A percentile compares a stretch with the other conserved stretches of the same genome.
phyloP scores from a whole-genome alignment of 1,284 basidiomycete species.

The Ustilago hordei region DNA sequence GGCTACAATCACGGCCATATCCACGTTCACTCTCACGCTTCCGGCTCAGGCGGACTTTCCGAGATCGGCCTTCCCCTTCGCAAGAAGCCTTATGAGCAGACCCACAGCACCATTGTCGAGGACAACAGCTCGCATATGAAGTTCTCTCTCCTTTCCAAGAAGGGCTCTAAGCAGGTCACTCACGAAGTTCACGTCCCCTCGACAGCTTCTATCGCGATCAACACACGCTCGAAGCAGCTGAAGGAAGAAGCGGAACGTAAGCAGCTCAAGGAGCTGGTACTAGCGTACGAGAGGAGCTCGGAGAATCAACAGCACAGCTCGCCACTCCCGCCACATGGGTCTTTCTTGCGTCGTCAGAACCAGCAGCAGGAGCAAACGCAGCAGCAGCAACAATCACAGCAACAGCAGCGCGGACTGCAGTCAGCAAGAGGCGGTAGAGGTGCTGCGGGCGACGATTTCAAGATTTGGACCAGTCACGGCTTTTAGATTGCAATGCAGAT shows the following conservation, averaged over 20 bases:
- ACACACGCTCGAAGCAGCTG: slow-evolving; percentile 60
- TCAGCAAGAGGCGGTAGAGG: slow-evolving; percentile 9
- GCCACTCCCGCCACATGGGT: slow-evolving; percentile 1
- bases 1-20: slow-evolving; percentile 46
- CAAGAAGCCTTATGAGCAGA: slow-evolving; percentile 71
- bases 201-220: slow-evolving; percentile 61
- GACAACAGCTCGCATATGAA: slow-evolving; percentile 76
- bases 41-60: slow-evolving; percentile 75
- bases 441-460: slow-evolving; percentile 25
- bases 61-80: slow-evolving; percentile 72
- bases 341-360: slow-evolving; percentile 16
- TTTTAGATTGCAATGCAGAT: slow-evolving; percentile 15
- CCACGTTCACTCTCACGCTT: slow-evolving; percentile 70
- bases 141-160: slow-evolving; percentile 92
- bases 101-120: slow-evolving; percentile 63
- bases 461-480: slow-evolving; percentile 43
- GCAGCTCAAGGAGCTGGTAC: slow-evolving; percentile 65
- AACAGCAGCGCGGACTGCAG: not conserved
- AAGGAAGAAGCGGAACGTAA: slow-evolving; percentile 62
- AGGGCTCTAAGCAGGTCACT: slow-evolving; percentile 86
- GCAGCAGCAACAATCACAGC: slow-evolving; percentile 10
- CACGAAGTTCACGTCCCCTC: slow-evolving; percentile 60
- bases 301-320: slow-evolving; percentile 24
- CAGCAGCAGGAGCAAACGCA: slow-evolving; percentile 26
- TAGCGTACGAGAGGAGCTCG: slow-evolving; percentile 70